Evolutionary conservation across 2,329 filamentous ascomycete genomes (phyloP).

Genomic region (Fusarium subtropicale): DNA sequence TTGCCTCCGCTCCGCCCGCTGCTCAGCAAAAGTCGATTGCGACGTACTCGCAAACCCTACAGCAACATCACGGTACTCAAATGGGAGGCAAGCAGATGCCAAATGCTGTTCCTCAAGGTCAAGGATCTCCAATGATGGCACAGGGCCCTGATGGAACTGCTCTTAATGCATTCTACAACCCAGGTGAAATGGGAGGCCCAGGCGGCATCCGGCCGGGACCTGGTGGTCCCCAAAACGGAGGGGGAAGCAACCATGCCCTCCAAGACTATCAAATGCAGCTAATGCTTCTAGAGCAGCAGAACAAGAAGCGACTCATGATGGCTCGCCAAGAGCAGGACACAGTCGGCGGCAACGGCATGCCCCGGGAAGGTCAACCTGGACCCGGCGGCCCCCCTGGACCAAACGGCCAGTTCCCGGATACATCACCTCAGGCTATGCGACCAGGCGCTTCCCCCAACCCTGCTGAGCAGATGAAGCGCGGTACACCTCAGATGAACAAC

Average conservation of each 20-base stretch:
- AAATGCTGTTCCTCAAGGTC: conserved; percentile 76
- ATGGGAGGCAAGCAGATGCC: conserved; percentile 85
- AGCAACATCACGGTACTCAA: conserved; percentile 83
- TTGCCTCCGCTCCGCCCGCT: conserved; percentile 65
- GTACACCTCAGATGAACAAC: conserved; percentile 78
- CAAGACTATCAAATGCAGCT: conserved; percentile 92
- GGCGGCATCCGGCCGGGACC: conserved; percentile 69
- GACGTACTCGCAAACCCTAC: conserved; percentile 86
- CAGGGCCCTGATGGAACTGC: conserved; percentile 74
- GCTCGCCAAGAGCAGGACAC: conserved; percentile 82
- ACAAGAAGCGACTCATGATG: conserved; percentile 88
- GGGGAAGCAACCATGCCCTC: conserved; percentile 78
- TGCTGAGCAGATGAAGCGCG: conserved; percentile 81
- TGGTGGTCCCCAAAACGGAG: conserved; percentile 60
- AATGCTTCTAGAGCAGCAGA: conserved; percentile 88
- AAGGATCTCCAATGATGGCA: conserved; percentile 85
- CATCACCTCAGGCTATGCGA: conserved; percentile 76
- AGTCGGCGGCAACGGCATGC: conserved; percentile 59
- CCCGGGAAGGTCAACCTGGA: conserved; percentile 63
- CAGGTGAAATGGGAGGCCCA: conserved; percentile 67
- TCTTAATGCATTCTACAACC: conserved; percentile 72
- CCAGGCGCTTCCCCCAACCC: conserved; percentile 81
- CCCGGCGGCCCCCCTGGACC: conserved; percentile 66
- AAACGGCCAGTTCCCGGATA: conserved; percentile 75
- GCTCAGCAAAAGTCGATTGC: conserved; percentile 86